Conservation (phyloP, 257 asterid species). For the Solanum stenotomum region DNA sequence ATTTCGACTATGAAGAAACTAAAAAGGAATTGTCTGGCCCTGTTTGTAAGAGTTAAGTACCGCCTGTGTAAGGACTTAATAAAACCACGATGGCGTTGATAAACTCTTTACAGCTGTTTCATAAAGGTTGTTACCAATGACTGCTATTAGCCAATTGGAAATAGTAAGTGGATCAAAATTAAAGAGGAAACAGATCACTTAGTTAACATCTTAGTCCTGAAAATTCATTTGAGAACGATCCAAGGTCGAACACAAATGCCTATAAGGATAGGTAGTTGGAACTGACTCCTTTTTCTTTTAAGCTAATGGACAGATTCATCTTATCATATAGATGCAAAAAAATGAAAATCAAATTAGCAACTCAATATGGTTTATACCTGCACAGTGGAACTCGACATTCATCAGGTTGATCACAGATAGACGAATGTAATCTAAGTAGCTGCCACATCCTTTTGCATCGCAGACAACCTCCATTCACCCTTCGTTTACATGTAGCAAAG, state of each 20-base stretch:
- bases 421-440: constrained; percentile 66
- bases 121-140: background rate
- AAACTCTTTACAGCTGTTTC: background rate
- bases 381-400: constrained; percentile 83
- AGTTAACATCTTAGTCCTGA: background rate
- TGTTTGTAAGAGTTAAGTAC: background rate
- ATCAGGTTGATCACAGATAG: constrained; percentile 62
- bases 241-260: background rate
- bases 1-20: background rate
- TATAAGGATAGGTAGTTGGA: background rate
- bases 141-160: background rate
- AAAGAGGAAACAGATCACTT: background rate
- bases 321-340: background rate
- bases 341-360: background rate
- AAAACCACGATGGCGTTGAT: background rate
- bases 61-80: background rate
- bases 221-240: background rate
- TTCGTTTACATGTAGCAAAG: constrained; percentile 62
- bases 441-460: constrained; percentile 95
- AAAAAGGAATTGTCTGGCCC: background rate
- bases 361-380: constrained; percentile 36
- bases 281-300: background rate
- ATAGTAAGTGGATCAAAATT: background rate
- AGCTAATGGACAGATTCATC: background rate
- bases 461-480: constrained; percentile 72